Base-by-base conservation (phyloP, 805 yeast genomes). In the Pichia cabralensis region DNA sequence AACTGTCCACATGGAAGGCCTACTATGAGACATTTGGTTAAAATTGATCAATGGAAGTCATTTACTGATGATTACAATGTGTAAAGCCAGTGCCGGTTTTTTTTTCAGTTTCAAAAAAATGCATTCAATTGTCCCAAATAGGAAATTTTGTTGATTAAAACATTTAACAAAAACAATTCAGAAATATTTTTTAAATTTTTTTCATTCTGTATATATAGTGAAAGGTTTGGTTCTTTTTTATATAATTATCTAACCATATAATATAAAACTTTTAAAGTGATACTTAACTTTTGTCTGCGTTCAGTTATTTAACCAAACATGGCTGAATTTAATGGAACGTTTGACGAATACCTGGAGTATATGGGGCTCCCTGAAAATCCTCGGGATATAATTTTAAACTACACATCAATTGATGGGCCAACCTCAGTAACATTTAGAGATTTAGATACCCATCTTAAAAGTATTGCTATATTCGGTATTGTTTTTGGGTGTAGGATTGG, bases 1-100 rank as follows among this genome's bases (percentile, higher is more conserved):
- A 80, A 79, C 47, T 76, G 86, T 50, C 99, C 99, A 0, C 99
- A 92, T 58, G 98, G 99, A 0, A 64, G 99, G 43, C 99, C 98
- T 0, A 92, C 99, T 1, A 76, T 92, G 80, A 68, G 98, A 36
- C 96, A 89, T 56, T 62, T 89, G 39, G 73, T 78, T 40, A 85
- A 82, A 36, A 49, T 79, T 25, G 55, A 61, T 27, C 55, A 61
- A 30, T 65, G 74, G 69, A 46, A 50, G 15, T 45, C 66, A 1
- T 72, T 71, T 42, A 46, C 46, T 8, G 59, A 57, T 3, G 79
- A 73, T 45, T 67, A 69, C 45, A 12, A 11, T n/a, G 11, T 30
- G 8, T 41, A 30, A 32, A 8, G 11, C 6, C 9, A 26, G 13
- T 9, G 10, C 8, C 21, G 10, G 8, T 9, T 12, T 16, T 10